Evolutionary conservation across 805 yeast species (phyloP), one percentile per base, ranked within the genome.

Genomic region (Metschnikowia orientalis): DNA sequence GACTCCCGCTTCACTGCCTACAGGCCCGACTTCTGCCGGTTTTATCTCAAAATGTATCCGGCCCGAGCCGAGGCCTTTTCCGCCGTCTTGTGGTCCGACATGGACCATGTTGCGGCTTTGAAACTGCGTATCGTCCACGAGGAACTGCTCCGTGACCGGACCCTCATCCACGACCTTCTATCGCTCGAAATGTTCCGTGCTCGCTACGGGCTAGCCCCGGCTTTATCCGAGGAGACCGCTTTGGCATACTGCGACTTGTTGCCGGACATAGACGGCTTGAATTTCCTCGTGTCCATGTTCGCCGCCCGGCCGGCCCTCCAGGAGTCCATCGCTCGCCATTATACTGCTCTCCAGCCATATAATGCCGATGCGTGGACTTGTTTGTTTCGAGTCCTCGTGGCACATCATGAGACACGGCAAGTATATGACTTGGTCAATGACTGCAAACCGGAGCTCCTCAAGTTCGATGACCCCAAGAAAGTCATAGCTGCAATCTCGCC

Each of bases 71-170:
- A 12, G 14, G 28, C 34, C 8, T 30, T 24, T 18, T 17, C 16
- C 28, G 34, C 23, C 14, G 28, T 30, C 4, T 15, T 30, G 4
- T 24, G 11, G 15, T 16, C 21, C 8, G 20, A 29, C 12, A 9
- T 22, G 12, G 23, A 13, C 20, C 20, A 14, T 3, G 16, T 29
- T 16, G 18, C 10, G 12, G 16, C 8, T 16, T 8, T 29, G 10
- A 29, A 17, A 10, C 32, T 22, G 5, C 32, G 32, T 7, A 29
- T 29, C 10, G 15, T 20, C 19, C 21, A 29, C 5, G 32, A 29
- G 12, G 23, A 21, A 16, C 17, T 29, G 15, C 17, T 19, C 20
- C 23, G 20, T n/a, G 20, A 23, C 15, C 19, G 6, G 7, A 5
- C 9, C 19, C 19, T 29, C 12, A 13, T 29, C 8, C 21, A 29